A percentile compares a stretch with the other conserved stretches of the same genome.
Conservation (phyloP, 257 asterid species). For the Ilex aquifolium region DNA sequence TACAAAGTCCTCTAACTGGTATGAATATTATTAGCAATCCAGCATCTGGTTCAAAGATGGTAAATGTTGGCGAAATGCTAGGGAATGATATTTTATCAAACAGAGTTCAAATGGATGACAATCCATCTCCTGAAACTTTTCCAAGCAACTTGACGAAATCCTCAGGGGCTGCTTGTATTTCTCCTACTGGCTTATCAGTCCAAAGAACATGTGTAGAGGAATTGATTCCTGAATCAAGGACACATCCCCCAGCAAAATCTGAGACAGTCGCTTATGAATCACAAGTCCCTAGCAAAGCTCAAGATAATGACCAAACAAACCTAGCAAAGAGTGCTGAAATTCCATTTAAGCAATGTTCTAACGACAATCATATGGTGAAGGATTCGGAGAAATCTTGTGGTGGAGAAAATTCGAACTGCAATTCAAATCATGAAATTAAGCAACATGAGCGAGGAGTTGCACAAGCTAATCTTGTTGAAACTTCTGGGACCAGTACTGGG, state of each 20-base stretch:
- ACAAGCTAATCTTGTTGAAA: conserved; percentile 34
- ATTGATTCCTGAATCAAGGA: conserved; percentile 24
- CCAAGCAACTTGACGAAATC: conserved; percentile 28
- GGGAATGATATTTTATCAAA: conserved; percentile 29
- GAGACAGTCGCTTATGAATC: conserved; percentile 22
- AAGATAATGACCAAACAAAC: conserved; percentile 13
- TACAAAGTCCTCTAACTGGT: conserved; percentile 34
- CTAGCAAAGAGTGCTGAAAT: conserved; percentile 25
- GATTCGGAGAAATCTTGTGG: conserved; percentile 28
- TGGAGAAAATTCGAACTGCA: conserved; percentile 19
- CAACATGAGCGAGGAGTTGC: conserved; percentile 24
- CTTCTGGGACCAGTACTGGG: conserved; percentile 27
- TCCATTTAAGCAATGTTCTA: conserved; percentile 27
- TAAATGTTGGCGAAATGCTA: conserved; percentile 30
- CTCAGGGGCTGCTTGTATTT: conserved; percentile 26
- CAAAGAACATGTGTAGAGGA: conserved; percentile 26
- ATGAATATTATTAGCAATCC: conserved; percentile 27
- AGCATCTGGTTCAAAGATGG: conserved; percentile 29
- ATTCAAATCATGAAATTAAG: not conserved
- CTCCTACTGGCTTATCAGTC: conserved; percentile 29
- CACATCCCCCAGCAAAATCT: conserved; percentile 25
- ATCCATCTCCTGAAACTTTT: conserved; percentile 28
- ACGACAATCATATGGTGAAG: conserved; percentile 18
- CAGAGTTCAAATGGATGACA: conserved; percentile 30
- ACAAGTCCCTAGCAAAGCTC: conserved; percentile 18